Evolutionary conservation across 495 filamentous ascomycete species (phyloP).

Genomic region (Cladorrhinum samala): DNA sequence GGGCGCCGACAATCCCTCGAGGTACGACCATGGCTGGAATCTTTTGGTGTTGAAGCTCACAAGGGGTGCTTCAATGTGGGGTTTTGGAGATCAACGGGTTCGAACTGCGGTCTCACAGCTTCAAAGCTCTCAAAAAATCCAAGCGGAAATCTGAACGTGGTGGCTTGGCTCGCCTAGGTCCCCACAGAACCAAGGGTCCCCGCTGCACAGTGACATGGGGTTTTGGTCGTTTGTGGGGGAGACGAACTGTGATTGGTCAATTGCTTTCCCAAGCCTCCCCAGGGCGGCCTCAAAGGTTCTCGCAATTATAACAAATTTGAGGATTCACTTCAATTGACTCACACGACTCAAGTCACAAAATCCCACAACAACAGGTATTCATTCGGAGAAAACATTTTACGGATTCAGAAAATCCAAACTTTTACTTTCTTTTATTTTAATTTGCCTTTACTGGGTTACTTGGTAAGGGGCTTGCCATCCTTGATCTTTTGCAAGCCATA

Average conservation of each 20-base stretch:
- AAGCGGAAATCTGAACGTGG: background rate
- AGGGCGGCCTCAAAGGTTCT: conserved; percentile 3
- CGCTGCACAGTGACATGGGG: conserved; percentile 24
- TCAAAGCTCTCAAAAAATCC: conserved; percentile 1
- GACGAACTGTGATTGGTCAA: conserved; percentile 6
- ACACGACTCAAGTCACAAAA: background rate
- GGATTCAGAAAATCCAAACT: background rate
- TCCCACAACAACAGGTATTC: background rate
- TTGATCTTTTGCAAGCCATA: conserved; percentile 66
- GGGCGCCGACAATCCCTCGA: conserved; percentile 9
- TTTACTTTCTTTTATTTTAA: conserved; percentile 4
- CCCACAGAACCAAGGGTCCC: conserved; percentile 2
- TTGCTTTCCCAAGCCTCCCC: background rate
- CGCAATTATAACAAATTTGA: too few species aligned
- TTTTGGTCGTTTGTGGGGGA: background rate
- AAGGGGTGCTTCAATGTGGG: conserved; percentile 5
- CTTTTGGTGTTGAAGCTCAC: conserved; percentile 3
- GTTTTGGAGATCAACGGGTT: background rate
- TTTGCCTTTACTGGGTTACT: conserved; percentile 10
- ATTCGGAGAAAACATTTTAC: too few species aligned
- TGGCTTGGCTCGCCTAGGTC: background rate
- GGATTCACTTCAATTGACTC: too few species aligned
- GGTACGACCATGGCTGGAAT: conserved; percentile 15
- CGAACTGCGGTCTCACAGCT: background rate
- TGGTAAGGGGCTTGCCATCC: conserved; percentile 46